Evolutionary conservation across 2,329 filamentous ascomycete species (phyloP).

Genomic region (Arthrocladium fulminans): DNA sequence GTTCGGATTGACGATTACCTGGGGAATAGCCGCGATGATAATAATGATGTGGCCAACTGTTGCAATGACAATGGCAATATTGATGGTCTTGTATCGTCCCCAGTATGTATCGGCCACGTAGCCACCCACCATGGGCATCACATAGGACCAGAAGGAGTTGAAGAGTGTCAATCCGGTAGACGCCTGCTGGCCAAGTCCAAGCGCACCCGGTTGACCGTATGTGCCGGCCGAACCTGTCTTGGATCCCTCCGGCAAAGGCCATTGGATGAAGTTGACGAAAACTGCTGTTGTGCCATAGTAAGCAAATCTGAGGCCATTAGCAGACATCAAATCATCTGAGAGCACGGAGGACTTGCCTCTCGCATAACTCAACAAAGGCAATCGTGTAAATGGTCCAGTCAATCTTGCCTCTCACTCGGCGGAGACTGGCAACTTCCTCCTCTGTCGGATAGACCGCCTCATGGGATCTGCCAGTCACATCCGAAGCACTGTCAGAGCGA

Average conservation of each 20-base stretch:
- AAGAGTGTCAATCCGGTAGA: slow-evolving; percentile 45
- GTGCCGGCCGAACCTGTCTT: slow-evolving; percentile 44
- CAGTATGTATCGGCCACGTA: slow-evolving; percentile 59
- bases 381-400: slow-evolving; percentile 20
- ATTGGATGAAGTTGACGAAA: slow-evolving; percentile 54
- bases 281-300: slow-evolving; percentile 22
- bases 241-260: slow-evolving; percentile 46
- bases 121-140: slow-evolving; percentile 51
- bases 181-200: slow-evolving; percentile 51
- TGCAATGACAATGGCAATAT: slow-evolving; percentile 55
- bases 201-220: slow-evolving; percentile 46
- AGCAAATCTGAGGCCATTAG: slow-evolving; percentile 13
- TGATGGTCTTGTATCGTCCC: slow-evolving; percentile 62
- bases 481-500: not conserved
- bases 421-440: slow-evolving; percentile 17
- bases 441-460: slow-evolving; percentile 19
- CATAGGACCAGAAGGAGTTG: slow-evolving; percentile 55
- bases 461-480: not conserved
- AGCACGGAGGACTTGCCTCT: slow-evolving; percentile 13
- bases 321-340: too few relatives aligned
- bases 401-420: slow-evolving; percentile 21
- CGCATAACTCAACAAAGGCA: slow-evolving; percentile 23
- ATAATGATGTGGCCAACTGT: slow-evolving; percentile 59
- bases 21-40: slow-evolving; percentile 55
- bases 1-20: slow-evolving; percentile 50